Conservation (phyloP, 257 asterid species). For the Jasminum sambac region DNA sequence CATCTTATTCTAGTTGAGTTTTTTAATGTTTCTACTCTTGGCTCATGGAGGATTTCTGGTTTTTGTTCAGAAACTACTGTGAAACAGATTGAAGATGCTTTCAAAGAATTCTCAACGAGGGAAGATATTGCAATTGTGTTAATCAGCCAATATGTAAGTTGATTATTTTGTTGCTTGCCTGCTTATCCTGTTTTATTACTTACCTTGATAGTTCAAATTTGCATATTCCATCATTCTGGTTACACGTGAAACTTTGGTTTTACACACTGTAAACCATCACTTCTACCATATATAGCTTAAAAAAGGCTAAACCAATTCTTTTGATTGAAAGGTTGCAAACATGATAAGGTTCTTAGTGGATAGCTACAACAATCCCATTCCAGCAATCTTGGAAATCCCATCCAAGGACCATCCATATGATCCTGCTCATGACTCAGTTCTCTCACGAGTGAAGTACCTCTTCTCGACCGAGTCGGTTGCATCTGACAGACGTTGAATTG, state of each 20-base stretch:
- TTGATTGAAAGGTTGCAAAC: conserved; percentile 70
- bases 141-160: conserved; percentile 88
- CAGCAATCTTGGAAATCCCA: conserved; percentile 92
- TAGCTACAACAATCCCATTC: conserved; percentile 85
- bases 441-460: conserved; percentile 80
- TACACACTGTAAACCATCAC: neutral
- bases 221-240: neutral
- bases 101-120: conserved; percentile 85
- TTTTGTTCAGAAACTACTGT: conserved; percentile 61
- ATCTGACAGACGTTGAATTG: conserved; percentile 57
- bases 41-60: conserved; percentile 18
- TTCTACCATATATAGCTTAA: neutral
- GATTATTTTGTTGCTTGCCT: conserved; percentile 8
- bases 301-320: neutral
- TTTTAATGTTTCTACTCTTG: conserved; percentile 5
- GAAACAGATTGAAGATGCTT: conserved; percentile 89
- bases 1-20: neutral
- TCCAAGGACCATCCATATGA: conserved; percentile 95
- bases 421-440: conserved; percentile 89
- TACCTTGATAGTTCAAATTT: neutral
- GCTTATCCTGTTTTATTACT: neutral
- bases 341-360: conserved; percentile 85
- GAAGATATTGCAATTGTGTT: conserved; percentile 84
- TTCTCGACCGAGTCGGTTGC: conserved; percentile 69
- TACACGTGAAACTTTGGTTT: neutral